phyloP scores from a whole-genome alignment of 257 asterid genomes.

The Scutellaria barbata region DNA sequence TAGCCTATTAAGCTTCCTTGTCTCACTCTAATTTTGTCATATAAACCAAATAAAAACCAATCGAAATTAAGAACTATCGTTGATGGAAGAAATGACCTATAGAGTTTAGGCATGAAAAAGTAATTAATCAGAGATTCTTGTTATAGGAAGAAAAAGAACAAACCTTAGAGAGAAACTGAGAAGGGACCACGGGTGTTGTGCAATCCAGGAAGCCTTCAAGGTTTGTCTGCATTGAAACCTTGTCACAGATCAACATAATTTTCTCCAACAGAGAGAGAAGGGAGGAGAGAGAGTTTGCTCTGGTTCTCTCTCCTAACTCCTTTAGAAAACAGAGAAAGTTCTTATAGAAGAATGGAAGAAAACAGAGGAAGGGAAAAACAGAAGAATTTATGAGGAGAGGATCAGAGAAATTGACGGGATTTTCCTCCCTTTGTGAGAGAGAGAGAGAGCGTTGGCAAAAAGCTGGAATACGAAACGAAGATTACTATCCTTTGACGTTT shows the following conservation, averaged over 20 bases:
- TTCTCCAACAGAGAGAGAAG: conserved; percentile 33
- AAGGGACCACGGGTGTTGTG: conserved; percentile 59
- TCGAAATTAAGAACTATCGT: neutral
- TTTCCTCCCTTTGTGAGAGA: conserved; percentile 46
- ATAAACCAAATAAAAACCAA: neutral
- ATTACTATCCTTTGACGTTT: conserved; percentile 66
- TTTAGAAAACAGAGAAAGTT: conserved; percentile 46
- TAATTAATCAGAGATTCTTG: conserved; percentile 20
- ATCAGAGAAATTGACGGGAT: conserved; percentile 77
- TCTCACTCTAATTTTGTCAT: conserved; percentile 57
- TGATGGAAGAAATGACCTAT: too few relatives aligned
- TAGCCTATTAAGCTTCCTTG: conserved; percentile 77
- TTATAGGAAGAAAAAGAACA: neutral
- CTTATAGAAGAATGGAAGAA: conserved; percentile 36
- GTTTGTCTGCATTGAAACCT: conserved; percentile 54
- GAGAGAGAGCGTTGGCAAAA: conserved; percentile 11
- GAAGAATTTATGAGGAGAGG: conserved; percentile 49
- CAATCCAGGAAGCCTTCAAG: conserved; percentile 61
- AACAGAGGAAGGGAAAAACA: conserved; percentile 46
- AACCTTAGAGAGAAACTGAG: conserved; percentile 61
- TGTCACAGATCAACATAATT: conserved; percentile 49
- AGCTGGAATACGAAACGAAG: conserved; percentile 36
- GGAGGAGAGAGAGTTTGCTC: conserved; percentile 39
- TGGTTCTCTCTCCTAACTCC: conserved; percentile 62
- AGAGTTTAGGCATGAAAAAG: neutral